Evolutionary conservation across 2,329 filamentous ascomycete species (phyloP), one percentile per base, ranked within the genome.

Genomic region (Chaetomium sp.): DNA sequence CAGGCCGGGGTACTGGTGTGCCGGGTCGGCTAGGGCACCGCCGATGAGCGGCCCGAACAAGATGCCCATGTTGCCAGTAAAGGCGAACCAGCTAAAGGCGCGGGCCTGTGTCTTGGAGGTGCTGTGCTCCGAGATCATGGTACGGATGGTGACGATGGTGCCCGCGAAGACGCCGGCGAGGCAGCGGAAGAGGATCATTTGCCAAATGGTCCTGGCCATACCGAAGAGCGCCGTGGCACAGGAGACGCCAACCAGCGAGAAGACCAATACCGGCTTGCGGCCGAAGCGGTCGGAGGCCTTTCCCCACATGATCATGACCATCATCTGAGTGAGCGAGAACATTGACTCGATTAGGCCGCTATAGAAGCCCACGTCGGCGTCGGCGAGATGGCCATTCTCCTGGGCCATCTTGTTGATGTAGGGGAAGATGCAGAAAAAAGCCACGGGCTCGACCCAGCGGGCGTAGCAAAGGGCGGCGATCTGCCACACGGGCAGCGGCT

Each of bases 401-500:
- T 85, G 80, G 45, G 91, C 87, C 91, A 94, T 94, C 72, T 89
- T 81, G 72, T 88, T 91, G 76, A 95, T 85, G 77, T 90, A 94
- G 0, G 91, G 90, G 71, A 94, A 90, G 74, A 94, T 92, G 74
- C 83, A 87, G 79, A 93, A 94, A 79, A 92, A 94, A n/a, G 90
- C 89, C 49, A 93, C 83, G 0, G 91, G 90, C 72, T 94, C 91
- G 53, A 91, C 80, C 29, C 91, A 73, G 6, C 90, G 86, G 1
- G 88, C 87, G 73, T 87, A 90, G 79, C 91, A 94, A 13, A 95
- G 85, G 12, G 90, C 76, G 35, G 89, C 75, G 60, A 95, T 87
- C 74, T 94, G 91, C n/a, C 74, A 60, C 67, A 78, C 80, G n/a
- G 87, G 84, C 16, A 90, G 74, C 1, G 84, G 82, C 63, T 79